These are phyloP conservation scores for Barnettozyma hawaiiensis DNA, from an alignment of 1,139 yeast genomes.

Conservation along the genomic window DNA sequence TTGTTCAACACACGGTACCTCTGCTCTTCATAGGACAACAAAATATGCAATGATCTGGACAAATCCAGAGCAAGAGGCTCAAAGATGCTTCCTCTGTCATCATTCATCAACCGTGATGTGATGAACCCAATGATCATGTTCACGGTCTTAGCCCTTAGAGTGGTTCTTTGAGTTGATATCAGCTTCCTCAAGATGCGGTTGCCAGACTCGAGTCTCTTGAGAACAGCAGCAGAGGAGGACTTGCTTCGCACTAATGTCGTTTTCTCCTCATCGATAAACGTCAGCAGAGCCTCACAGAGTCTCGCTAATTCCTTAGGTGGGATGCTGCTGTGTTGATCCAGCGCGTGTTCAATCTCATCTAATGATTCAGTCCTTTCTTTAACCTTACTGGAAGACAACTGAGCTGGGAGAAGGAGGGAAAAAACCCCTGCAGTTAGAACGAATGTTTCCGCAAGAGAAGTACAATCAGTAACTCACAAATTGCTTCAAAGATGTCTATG, in stretches of 20 bases:
- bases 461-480: slow-evolving; percentile 7
- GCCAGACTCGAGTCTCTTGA: slow-evolving; percentile 38
- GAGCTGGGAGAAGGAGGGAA: slow-evolving; percentile 24
- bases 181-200: slow-evolving; percentile 36
- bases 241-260: slow-evolving; percentile 30
- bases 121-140: slow-evolving; percentile 18
- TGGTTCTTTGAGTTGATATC: slow-evolving; percentile 26
- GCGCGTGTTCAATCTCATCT: slow-evolving; percentile 31
- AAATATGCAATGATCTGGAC: slow-evolving; percentile 28
- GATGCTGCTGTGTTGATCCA: slow-evolving; percentile 21
- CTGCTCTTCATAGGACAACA: slow-evolving; percentile 33
- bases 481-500: slow-evolving; percentile 12
- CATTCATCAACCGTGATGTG: slow-evolving; percentile 8
- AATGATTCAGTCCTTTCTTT: slow-evolving; percentile 52
- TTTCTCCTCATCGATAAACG: slow-evolving; percentile 39
- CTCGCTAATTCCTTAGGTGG: slow-evolving; percentile 19
- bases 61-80: slow-evolving; percentile 37
- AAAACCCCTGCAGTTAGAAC: neutral
- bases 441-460: neutral
- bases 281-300: slow-evolving; percentile 34
- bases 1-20: slow-evolving; percentile 25
- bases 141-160: slow-evolving; percentile 30
- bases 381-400: slow-evolving; percentile 41
- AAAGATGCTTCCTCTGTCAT: slow-evolving; percentile 21
- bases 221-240: slow-evolving; percentile 28